Evolutionary conservation across 208 protist species (phyloP), one percentile per base, ranked within the genome.

Genomic region (Balamuthia mandrillaris): DNA sequence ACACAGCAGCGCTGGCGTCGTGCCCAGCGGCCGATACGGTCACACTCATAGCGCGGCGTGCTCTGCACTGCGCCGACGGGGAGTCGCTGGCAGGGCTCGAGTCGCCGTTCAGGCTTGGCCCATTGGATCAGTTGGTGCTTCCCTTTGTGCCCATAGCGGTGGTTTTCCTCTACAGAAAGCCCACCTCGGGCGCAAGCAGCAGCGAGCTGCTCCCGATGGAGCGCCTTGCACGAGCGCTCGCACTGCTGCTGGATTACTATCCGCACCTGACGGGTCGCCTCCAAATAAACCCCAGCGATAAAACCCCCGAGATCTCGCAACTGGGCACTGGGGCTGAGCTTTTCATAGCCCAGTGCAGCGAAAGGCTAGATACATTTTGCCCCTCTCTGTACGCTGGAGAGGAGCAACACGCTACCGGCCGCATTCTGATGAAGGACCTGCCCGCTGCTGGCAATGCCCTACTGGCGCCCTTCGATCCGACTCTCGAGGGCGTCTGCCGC

Each of bases 251-350:
- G 4, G 75, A 83, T 35, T 83, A 35, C 10, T 83, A 83, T 5
- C 75, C 75, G 52, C 75, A 83, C 14, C 52, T 83, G 75, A 83
- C 75, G 1, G 75, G 75, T 54, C 75, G 75, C 1, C 14, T 83
- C 0, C 7, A 9, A 29, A 0, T 83, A 37, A 68, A 83, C 35
- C 52, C 52, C 18, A 7, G n/a, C 2, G 75, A 83, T 21, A 2
- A 83, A 29, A 72, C 16, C 12, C 75, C 51, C 24, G 75, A 83
- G 75, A 83, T 83, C 41, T 27, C 44, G 4, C 75, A 44, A 1
- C 75, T 83, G 5, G 51, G 75, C 41, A 27, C 52, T 12, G 75
- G 75, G 4, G 75, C 75, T n/a, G 51, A 83, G 75, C 75, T 83
- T 10, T 9, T 83, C 14, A 27, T 27, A 0, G 75, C 75, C 0